A percentile compares a stretch with the other conserved stretches of the same genome.
Conservation (phyloP, 1,139 yeast genomes). For the Wickerhamiella pararugosa region DNA sequence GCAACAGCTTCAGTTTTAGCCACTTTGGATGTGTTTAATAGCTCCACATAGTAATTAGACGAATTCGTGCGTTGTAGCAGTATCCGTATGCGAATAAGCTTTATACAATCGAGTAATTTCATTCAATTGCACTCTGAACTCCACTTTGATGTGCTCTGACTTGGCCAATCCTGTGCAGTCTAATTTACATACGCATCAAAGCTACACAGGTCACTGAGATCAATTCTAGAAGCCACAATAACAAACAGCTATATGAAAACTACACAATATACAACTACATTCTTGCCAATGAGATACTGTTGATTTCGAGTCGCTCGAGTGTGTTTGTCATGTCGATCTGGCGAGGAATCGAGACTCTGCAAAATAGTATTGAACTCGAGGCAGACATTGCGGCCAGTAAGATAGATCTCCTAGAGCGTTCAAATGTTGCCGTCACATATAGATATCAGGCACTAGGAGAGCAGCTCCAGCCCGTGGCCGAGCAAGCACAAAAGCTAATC, state of each 20-base stretch:
- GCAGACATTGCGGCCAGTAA: constrained; percentile 21
- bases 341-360: constrained; percentile 9
- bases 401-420: constrained; percentile 24
- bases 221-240: too few species aligned
- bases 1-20: constrained; percentile 26
- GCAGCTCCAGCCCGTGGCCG: constrained; percentile 13
- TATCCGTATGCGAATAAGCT: not conserved
- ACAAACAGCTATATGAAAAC: too few species aligned
- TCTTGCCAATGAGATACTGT: too few species aligned
- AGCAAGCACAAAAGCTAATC: constrained; percentile 18
- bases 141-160: too few species aligned
- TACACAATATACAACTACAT: too few species aligned
- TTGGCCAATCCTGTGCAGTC: too few species aligned
- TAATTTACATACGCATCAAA: too few species aligned
- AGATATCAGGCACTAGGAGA: constrained; percentile 18
- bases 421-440: constrained; percentile 20
- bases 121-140: too few species aligned
- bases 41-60: not conserved
- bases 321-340: not conserved
- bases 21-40: not conserved
- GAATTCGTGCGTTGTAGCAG: not conserved
- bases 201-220: too few species aligned
- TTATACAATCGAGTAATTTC: too few species aligned
- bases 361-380: constrained; percentile 22
- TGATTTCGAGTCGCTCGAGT: not conserved